Conservation (phyloP, 2,329 filamentous ascomycete species). For the Talaromyces islandicus region DNA sequence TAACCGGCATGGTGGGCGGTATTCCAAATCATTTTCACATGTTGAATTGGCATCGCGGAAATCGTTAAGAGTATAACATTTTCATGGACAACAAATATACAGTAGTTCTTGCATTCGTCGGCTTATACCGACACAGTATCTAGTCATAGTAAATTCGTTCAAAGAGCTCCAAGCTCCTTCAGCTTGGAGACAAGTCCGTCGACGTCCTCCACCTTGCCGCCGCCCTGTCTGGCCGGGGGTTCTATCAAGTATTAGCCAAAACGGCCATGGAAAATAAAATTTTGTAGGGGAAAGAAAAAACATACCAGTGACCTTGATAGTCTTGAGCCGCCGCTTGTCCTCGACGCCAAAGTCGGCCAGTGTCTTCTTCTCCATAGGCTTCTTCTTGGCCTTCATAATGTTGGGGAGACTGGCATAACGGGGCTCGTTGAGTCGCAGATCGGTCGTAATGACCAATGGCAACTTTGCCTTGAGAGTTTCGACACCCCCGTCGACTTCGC, state of each 20-base stretch:
- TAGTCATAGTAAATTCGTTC: constrained; percentile 19
- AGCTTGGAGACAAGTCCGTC: constrained; percentile 89
- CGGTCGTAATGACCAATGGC: constrained; percentile 91
- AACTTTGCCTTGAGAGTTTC: constrained; percentile 82
- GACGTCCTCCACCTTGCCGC: constrained; percentile 95
- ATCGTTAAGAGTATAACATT: background rate
- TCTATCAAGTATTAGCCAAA: constrained; percentile 46
- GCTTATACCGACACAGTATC: background rate
- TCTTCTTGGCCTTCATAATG: constrained; percentile 99
- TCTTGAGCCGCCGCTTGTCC: constrained; percentile 71
- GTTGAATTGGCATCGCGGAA: background rate
- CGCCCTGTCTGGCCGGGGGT: constrained; percentile 79
- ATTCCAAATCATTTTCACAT: background rate
- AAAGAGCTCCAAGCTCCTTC: constrained; percentile 92
- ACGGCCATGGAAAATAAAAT: background rate
- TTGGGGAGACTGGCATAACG: constrained; percentile 93
- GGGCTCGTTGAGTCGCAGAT: constrained; percentile 89
- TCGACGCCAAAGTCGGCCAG: constrained; percentile 76
- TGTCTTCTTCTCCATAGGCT: constrained; percentile 89
- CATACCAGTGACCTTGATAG: constrained; percentile 77
- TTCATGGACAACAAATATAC: constrained; percentile 1
- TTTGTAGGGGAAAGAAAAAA: constrained; percentile 15
- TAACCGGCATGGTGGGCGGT: background rate
- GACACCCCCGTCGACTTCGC: constrained; percentile 91
- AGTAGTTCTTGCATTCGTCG: background rate